These are phyloP conservation scores for Lepidium sativum DNA, from an alignment of 345 rosid species.

Conservation along the genomic window DNA sequence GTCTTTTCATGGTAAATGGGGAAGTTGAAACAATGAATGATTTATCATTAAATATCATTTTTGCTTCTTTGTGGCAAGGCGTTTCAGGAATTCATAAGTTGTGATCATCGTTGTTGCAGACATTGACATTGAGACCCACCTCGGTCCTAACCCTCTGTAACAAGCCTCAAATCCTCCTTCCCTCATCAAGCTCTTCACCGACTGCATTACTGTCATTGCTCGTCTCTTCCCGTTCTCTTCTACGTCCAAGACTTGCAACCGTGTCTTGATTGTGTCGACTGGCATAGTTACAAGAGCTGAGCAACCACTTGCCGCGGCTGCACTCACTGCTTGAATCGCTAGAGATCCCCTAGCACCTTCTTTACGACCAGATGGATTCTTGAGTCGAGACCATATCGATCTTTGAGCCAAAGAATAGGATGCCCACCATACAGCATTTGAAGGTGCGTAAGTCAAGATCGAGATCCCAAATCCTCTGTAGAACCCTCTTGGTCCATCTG, in stretches of 20 bases:
- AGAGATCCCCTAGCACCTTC: constrained; percentile 31
- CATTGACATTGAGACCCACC: constrained; percentile 91
- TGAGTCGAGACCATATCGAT: constrained; percentile 50
- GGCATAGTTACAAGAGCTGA: constrained; percentile 83
- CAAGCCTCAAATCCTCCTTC: constrained; percentile 82
- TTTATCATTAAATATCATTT: background rate
- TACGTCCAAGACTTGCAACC: constrained; percentile 71
- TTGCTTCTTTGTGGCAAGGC: constrained; percentile 57
- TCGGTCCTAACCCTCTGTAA: constrained; percentile 83
- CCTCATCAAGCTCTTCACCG: constrained; percentile 45
- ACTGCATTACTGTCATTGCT: constrained; percentile 52
- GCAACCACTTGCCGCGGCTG: constrained; percentile 75
- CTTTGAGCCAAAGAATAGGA: constrained; percentile 66
- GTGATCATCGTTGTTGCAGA: constrained; percentile 90
- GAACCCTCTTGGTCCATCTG: constrained; percentile 64
- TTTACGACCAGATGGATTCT: constrained; percentile 22
- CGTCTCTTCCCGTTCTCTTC: constrained; percentile 57
- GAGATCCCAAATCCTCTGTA: constrained; percentile 88
- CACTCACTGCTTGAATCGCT: constrained; percentile 63
- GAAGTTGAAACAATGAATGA: background rate
- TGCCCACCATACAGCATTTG: constrained; percentile 87
- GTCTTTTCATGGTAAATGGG: background rate
- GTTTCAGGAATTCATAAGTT: constrained; percentile 80
- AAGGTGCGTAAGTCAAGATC: constrained; percentile 78
- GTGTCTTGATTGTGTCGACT: constrained; percentile 73